Evolutionary conservation across 805 yeast genomes (phyloP), one percentile per base, ranked within the genome.

Genomic region (Starmerella lactis-condensi): DNA sequence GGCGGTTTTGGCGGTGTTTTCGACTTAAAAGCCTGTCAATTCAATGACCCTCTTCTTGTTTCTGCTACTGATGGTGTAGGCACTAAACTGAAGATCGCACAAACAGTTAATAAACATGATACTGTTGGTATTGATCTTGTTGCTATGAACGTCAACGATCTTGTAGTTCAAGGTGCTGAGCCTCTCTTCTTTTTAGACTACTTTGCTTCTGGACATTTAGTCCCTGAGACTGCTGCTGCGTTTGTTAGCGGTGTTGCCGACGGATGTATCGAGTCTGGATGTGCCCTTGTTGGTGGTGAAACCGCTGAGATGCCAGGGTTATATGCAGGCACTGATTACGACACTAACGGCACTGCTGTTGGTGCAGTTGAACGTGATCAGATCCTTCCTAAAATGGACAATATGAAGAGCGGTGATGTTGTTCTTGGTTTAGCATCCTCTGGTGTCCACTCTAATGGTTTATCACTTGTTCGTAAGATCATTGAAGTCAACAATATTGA

Each of bases 31-130:
- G 71, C 72, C 31, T 92, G 93, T 27, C 96, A 96, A 5, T 89
- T 73, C 57, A 53, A 56, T 28, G 70, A 72, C 43, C 68, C 81
- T 14, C 57, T 89, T 34, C 61, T 89, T 36, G 96, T 89, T 25
- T 94, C 89, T 37, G 96, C 98, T 37, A 89, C 99, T 28, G 99
- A 89, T 58, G 99, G 99, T 58, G 96, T 89, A 36, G 99, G 99
- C 43, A 85, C 98, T 38, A 89, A 89, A 59, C 69, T 89, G 43
- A 72, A 82, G 64, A 72, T 91, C 51, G 98, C 96, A 1, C 96
- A 89, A 60, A 70, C 69, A 42, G 64, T 83, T 58, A 62, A 74
- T 46, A 77, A 76, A 35, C 96, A 91, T 52, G 72, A 81, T 52
- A 85, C 98, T n/a, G 99, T 89, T 26, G 99, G 99, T 52, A 81